Conservation (phyloP, 257 asterid species). For the Fraxinus quadrangulata region DNA sequence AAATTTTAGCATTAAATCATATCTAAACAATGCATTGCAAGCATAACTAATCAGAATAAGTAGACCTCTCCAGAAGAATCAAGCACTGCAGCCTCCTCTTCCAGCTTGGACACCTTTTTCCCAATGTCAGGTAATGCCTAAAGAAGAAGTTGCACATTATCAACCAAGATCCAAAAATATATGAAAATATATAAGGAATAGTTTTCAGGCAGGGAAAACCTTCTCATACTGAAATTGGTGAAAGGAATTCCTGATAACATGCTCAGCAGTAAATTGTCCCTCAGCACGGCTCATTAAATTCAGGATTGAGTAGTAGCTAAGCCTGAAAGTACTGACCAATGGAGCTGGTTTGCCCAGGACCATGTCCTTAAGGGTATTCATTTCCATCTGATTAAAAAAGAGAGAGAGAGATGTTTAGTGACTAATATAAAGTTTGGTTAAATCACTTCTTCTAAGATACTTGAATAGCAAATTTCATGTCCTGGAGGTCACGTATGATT, state of each 20-base stretch:
- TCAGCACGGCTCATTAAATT: constrained; percentile 98
- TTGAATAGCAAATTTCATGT: constrained; percentile 18
- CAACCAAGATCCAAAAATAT: constrained; percentile 24
- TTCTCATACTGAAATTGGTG: constrained; percentile 97
- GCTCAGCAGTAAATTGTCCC: constrained; percentile 98
- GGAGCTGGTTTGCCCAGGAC: constrained; percentile 97
- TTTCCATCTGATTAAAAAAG: constrained; percentile 76
- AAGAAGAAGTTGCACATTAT: constrained; percentile 30
- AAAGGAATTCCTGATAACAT: constrained; percentile 86
- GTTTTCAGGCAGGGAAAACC: constrained; percentile 48
- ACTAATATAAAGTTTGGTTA: background rate
- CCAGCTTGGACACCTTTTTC: constrained; percentile 70
- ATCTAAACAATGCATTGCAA: constrained; percentile 16
- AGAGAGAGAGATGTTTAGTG: background rate
- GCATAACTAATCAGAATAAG: constrained; percentile 23
- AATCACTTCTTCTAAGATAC: constrained; percentile 5
- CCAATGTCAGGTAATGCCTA: constrained; percentile 94
- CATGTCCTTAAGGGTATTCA: constrained; percentile 93
- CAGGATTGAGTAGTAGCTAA: constrained; percentile 91
- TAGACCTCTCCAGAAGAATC: constrained; percentile 93
- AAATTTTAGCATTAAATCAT: constrained; percentile 16
- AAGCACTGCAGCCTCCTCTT: constrained; percentile 87
- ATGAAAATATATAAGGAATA: constrained; percentile 15
- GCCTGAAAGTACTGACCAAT: constrained; percentile 91
- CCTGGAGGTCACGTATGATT: constrained; percentile 9